These are phyloP conservation scores for Sextonia rubra DNA, from an alignment of 164 flowering plant species.

Conservation along the genomic window DNA sequence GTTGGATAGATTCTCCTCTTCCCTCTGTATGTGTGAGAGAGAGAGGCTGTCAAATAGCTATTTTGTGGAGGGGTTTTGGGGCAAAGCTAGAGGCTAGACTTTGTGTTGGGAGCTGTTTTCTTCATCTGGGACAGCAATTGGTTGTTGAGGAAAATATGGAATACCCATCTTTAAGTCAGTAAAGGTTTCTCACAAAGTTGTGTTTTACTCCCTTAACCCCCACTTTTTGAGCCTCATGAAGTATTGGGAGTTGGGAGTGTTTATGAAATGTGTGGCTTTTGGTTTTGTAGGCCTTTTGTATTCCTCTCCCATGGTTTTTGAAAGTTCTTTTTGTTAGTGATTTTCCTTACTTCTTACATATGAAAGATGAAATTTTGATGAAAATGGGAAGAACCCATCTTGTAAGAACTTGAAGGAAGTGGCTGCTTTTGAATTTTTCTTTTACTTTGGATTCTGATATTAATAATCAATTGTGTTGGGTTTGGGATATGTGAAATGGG, in stretches of 20 bases:
- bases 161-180: conserved; percentile 8
- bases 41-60: background rate
- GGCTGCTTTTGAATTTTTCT: background rate
- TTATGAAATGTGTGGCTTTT: background rate
- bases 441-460: conserved; percentile 6
- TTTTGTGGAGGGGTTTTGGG: background rate
- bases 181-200: conserved; percentile 8
- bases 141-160: conserved; percentile 2
- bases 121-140: background rate
- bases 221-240: background rate
- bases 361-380: background rate
- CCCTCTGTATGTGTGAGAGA: background rate
- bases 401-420: background rate
- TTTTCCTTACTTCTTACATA: background rate
- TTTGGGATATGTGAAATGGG: background rate
- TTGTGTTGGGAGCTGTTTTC: conserved; percentile 1
- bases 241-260: background rate
- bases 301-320: background rate
- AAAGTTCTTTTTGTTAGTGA: background rate
- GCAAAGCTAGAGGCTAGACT: background rate
- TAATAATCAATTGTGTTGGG: background rate
- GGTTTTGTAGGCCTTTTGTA: background rate
- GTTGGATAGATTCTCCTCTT: background rate
- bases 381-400: background rate
- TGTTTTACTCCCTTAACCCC: no score